Evolutionary conservation across 2,329 filamentous ascomycete genomes (phyloP).

Genomic region (Lachnellula suecica): DNA sequence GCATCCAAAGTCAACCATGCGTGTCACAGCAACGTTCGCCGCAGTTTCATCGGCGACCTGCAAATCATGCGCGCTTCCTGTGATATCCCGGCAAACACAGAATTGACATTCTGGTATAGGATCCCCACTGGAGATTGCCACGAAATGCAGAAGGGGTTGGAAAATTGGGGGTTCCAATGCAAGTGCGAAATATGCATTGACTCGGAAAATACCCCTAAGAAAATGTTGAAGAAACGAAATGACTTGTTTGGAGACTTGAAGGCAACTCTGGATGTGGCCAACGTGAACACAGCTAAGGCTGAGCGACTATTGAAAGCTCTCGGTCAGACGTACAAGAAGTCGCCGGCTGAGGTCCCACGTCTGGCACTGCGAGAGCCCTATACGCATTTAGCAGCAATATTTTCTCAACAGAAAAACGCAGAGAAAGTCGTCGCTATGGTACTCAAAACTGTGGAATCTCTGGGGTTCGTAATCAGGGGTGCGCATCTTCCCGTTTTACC

Average conservation of each 20-base stretch:
- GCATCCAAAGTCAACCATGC: slow-evolving; percentile 23
- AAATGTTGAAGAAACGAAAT: slow-evolving; percentile 2
- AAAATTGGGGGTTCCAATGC: slow-evolving; percentile 14
- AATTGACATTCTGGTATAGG: slow-evolving; percentile 15
- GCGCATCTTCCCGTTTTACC: neutral
- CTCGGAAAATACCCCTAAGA: neutral
- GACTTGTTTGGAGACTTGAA: slow-evolving; percentile 6
- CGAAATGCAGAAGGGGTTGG: slow-evolving; percentile 5
- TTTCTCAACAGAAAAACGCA: neutral
- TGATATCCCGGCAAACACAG: slow-evolving; percentile 15
- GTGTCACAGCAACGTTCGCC: slow-evolving; percentile 17
- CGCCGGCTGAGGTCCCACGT: slow-evolving; percentile 5
- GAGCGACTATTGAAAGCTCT: slow-evolving; percentile 6
- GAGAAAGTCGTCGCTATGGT: slow-evolving; percentile 1
- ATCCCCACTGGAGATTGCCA: slow-evolving; percentile 4
- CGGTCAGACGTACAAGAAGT: slow-evolving; percentile 6
- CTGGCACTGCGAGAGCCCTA: slow-evolving; percentile 12
- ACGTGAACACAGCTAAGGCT: slow-evolving; percentile 5
- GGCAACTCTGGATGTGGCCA: slow-evolving; percentile 1
- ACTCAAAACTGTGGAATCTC: slow-evolving; percentile 8
- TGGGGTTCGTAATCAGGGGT: slow-evolving; percentile 13
- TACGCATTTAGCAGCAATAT: slow-evolving; percentile 6
- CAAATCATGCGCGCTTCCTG: slow-evolving; percentile 12
- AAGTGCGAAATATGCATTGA: slow-evolving; percentile 13
- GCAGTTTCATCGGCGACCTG: slow-evolving; percentile 21